Evolutionary conservation across 2,329 filamentous ascomycete species (phyloP).

Genomic region (Rhynchosporium graminicola): DNA sequence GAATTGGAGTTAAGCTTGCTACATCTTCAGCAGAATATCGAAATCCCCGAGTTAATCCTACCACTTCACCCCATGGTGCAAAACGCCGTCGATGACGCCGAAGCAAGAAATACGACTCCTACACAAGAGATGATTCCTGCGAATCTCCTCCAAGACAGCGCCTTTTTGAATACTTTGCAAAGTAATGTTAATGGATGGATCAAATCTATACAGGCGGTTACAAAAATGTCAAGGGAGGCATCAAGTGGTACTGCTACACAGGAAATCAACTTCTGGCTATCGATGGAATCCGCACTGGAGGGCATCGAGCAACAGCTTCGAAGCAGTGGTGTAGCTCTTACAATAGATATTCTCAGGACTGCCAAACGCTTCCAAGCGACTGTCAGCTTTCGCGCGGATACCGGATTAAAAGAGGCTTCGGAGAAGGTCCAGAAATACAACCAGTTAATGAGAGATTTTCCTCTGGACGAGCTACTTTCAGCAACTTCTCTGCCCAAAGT

Average conservation of each 20-base stretch:
- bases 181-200: constrained; percentile 97
- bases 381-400: constrained; percentile 94
- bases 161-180: constrained; percentile 91
- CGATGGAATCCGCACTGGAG: constrained; percentile 92
- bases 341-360: constrained; percentile 91
- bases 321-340: constrained; percentile 86
- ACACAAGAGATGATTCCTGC: constrained; percentile 77
- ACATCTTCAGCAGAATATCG: constrained; percentile 95
- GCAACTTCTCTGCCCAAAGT: constrained; percentile 87
- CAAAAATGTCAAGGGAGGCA: constrained; percentile 87
- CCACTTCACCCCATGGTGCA: constrained; percentile 89
- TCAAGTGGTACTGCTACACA: constrained; percentile 79
- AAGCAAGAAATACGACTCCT: constrained; percentile 64
- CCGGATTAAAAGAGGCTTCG: constrained; percentile 91
- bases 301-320: constrained; percentile 86
- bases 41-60: constrained; percentile 89
- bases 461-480: constrained; percentile 89
- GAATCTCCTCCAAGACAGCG: constrained; percentile 79
- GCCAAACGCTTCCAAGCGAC: constrained; percentile 98
- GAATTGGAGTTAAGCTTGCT: constrained; percentile 88
- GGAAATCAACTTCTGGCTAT: constrained; percentile 99
- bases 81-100: constrained; percentile 77
- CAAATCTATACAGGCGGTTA: constrained; percentile 95
- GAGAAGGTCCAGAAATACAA: constrained; percentile 99
- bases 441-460: constrained; percentile 97